Percentiles rank a stretch among this genome's conserved stretches.
phyloP scores from a whole-genome alignment of 2,329 filamentous ascomycete species.

The Elsinoe ampelina region DNA sequence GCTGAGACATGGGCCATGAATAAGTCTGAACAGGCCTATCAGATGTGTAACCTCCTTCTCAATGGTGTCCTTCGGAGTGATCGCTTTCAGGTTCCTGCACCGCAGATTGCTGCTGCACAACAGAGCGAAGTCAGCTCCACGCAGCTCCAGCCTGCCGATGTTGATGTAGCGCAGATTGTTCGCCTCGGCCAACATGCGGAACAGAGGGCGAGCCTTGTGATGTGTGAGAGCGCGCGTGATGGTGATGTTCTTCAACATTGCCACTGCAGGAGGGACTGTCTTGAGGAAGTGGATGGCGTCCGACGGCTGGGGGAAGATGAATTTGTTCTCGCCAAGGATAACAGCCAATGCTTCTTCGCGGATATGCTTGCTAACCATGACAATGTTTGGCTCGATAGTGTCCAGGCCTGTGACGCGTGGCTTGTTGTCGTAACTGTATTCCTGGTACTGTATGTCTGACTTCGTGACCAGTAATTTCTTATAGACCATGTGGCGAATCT shows the following conservation, averaged over 20 bases:
- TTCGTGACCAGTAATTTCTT: neutral
- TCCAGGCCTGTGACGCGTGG: too few relatives aligned
- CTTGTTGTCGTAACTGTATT: too few relatives aligned
- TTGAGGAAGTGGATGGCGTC: neutral
- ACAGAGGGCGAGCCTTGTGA: too few relatives aligned
- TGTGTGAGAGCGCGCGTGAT: neutral
- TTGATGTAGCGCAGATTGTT: too few relatives aligned
- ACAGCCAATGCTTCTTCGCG: conserved; percentile 17
- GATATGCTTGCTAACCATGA: conserved; percentile 14
- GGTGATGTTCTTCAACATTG: neutral
- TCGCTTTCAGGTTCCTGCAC: neutral
- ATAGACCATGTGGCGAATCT: conserved; percentile 17
- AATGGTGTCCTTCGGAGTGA: neutral
- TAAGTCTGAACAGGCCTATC: neutral
- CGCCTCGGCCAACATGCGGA: too few relatives aligned
- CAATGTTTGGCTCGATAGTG: too few relatives aligned
- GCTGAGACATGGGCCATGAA: neutral
- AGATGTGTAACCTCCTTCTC: neutral
- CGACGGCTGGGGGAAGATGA: neutral
- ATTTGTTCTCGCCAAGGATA: conserved; percentile 12
- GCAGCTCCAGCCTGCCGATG: neutral
- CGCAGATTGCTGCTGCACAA: neutral
- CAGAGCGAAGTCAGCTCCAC: neutral
- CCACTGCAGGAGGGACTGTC: neutral
- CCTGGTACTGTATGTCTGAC: neutral